These are phyloP conservation scores for Pseudocercospora macadamiae DNA, from an alignment of 2,329 filamentous ascomycete species.

Conservation along the genomic window DNA sequence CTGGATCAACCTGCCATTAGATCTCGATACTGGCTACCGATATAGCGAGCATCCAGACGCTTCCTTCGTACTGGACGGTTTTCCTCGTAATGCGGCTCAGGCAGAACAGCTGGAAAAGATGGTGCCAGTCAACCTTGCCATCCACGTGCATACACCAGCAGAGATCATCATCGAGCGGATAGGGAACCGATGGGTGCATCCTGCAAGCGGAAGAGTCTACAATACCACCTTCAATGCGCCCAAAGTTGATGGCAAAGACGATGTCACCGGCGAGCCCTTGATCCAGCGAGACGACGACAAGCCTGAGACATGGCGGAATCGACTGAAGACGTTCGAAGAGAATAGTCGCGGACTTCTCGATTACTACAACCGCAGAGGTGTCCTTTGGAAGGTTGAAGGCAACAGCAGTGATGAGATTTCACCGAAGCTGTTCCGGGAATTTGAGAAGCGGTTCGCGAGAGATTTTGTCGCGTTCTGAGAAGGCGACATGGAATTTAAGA, in stretches of 20 bases:
- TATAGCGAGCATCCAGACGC: conserved; percentile 71
- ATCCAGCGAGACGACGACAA: conserved; percentile 84
- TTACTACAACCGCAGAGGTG: conserved; percentile 82
- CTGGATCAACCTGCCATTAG: conserved; percentile 44
- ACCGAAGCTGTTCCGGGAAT: conserved; percentile 82
- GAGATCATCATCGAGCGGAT: conserved; percentile 88
- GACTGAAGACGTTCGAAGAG: conserved; percentile 83
- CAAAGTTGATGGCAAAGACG: conserved; percentile 77
- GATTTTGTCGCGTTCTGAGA: conserved; percentile 13
- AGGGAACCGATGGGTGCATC: conserved; percentile 89
- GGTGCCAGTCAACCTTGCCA: conserved; percentile 92
- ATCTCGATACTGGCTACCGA: conserved; percentile 43
- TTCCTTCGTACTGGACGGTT: conserved; percentile 94
- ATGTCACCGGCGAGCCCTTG: conserved; percentile 85
- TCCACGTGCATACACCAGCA: conserved; percentile 82
- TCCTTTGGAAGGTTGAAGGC: conserved; percentile 84
- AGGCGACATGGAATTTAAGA: conserved; percentile 1
- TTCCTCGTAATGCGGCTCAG: conserved; percentile 84
- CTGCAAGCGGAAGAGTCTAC: conserved; percentile 87
- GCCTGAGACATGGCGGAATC: conserved; percentile 79
- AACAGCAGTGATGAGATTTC: conserved; percentile 93
- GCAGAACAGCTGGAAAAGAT: conserved; percentile 76
- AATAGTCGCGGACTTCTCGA: conserved; percentile 82
- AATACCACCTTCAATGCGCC: conserved; percentile 93
- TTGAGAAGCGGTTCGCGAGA: conserved; percentile 71